phyloP scores from a whole-genome alignment of 1,139 yeast genomes.

The Sugiyamaella japonica region DNA sequence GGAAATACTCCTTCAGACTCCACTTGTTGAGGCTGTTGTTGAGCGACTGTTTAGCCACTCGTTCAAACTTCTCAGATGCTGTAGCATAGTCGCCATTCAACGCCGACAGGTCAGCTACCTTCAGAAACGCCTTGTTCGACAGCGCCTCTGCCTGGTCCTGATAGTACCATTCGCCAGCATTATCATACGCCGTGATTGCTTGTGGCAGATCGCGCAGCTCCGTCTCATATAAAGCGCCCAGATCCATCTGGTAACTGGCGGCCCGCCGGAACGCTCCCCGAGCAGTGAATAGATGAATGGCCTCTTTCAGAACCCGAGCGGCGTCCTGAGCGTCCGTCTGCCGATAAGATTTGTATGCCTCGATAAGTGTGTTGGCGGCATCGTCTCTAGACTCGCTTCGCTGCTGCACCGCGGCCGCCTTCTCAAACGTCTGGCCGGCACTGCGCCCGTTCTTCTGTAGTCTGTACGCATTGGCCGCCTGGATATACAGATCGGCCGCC shows the following conservation, averaged over 20 bases:
- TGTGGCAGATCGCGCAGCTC: constrained; percentile 62
- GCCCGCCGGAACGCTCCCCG: constrained; percentile 96
- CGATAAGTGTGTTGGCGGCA: constrained; percentile 86
- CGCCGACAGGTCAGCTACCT: constrained; percentile 91
- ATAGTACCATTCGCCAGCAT: constrained; percentile 94
- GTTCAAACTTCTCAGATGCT: constrained; percentile 76
- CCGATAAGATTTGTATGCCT: constrained; percentile 85
- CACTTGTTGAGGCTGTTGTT: constrained; percentile 80
- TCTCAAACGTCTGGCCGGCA: constrained; percentile 83
- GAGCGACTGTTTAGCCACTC: constrained; percentile 70
- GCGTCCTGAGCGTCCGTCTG: constrained; percentile 74
- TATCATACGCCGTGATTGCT: constrained; percentile 80
- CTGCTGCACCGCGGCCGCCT: constrained; percentile 79
- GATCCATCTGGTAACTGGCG: constrained; percentile 88
- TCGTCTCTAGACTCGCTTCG: constrained; percentile 82
- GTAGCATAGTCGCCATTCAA: constrained; percentile 65
- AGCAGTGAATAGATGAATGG: constrained; percentile 79
- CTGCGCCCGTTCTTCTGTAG: constrained; percentile 58
- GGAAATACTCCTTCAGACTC: constrained; percentile 89
- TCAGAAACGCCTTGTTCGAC: constrained; percentile 81
- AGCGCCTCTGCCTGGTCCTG: constrained; percentile 94
- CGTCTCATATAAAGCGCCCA: constrained; percentile 82
- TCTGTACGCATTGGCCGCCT: constrained; percentile 87
- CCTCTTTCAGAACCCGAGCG: constrained; percentile 69
- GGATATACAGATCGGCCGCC: constrained; percentile 84